Evolutionary conservation across 768 basidiomycete genomes (phyloP).

Genomic region (Serendipita indica): DNA sequence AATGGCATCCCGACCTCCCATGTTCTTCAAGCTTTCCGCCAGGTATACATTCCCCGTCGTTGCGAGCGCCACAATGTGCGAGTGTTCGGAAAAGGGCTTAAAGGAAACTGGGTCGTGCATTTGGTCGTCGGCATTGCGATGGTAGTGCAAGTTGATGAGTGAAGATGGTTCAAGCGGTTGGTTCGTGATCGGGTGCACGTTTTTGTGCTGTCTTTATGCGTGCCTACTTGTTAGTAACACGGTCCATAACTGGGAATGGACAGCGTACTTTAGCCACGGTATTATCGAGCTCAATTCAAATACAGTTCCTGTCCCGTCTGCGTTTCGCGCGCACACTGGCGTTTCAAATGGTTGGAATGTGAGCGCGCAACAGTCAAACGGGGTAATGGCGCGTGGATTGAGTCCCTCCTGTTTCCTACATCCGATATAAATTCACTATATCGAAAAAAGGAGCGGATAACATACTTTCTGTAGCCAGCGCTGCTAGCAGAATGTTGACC

Average conservation of each 20-base stretch:
- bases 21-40: constrained; percentile 64
- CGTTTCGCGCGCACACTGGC: constrained; percentile 75
- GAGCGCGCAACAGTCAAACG: constrained; percentile 84
- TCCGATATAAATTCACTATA: constrained; percentile 25
- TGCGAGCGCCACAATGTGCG: constrained; percentile 82
- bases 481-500: constrained; percentile 61
- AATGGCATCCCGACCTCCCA: constrained; percentile 69
- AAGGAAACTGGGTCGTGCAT: constrained; percentile 94
- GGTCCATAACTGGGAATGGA: neutral
- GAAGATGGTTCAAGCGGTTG: constrained; percentile 54
- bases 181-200: constrained; percentile 64
- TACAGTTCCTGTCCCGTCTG: constrained; percentile 64
- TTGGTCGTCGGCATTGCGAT: constrained; percentile 71
- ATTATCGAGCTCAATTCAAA: constrained; percentile 89
- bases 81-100: constrained; percentile 93
- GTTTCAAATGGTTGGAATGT: constrained; percentile 81
- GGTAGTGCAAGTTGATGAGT: constrained; percentile 67
- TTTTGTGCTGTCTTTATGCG: constrained; percentile 54
- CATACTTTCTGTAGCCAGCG: constrained; percentile 56
- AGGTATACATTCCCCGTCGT: constrained; percentile 89
- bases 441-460: constrained; percentile 13
- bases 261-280: constrained; percentile 76
- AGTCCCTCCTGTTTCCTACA: constrained; percentile 43
- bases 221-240: constrained; percentile 13
- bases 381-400: constrained; percentile 49